Percentiles rank a stretch among this genome's conserved stretches.
These are phyloP conservation scores for Fusarium tanahbumbuense DNA, from an alignment of 2,329 filamentous ascomycete species.

Conservation along the genomic window DNA sequence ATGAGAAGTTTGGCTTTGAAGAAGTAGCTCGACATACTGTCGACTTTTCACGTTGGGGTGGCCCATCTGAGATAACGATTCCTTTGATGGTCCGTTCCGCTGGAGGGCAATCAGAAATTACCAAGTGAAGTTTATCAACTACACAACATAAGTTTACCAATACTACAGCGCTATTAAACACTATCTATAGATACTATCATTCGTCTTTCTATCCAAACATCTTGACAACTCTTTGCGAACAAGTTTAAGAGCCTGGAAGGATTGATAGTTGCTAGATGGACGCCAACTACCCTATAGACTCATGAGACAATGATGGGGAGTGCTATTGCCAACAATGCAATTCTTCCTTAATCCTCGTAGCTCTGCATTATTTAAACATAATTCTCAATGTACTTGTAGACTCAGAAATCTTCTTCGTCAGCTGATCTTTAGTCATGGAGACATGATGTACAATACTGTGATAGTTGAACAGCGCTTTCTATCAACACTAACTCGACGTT, in stretches of 20 bases:
- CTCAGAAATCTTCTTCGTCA: too few species aligned
- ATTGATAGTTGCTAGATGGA: not conserved
- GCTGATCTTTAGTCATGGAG: too few species aligned
- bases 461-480: too few species aligned
- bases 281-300: not conserved
- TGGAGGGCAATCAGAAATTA: not conserved
- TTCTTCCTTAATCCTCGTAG: not conserved
- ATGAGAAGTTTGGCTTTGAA: constrained; percentile 53
- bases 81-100: not conserved
- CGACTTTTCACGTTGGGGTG: constrained; percentile 47
- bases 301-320: not conserved
- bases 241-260: too few species aligned
- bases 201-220: too few species aligned
- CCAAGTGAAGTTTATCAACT: not conserved
- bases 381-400: not conserved
- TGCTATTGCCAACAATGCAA: not conserved
- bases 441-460: too few species aligned
- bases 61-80: not conserved
- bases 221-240: too few species aligned
- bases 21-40: constrained; percentile 40
- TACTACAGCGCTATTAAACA: too few species aligned
- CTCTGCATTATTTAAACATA: not conserved
- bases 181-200: too few species aligned
- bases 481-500: too few species aligned
- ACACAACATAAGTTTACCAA: too few species aligned